These are phyloP conservation scores for Neopestalotiopsis clavispora DNA, from an alignment of 2,329 filamentous ascomycete species.

Conservation along the genomic window DNA sequence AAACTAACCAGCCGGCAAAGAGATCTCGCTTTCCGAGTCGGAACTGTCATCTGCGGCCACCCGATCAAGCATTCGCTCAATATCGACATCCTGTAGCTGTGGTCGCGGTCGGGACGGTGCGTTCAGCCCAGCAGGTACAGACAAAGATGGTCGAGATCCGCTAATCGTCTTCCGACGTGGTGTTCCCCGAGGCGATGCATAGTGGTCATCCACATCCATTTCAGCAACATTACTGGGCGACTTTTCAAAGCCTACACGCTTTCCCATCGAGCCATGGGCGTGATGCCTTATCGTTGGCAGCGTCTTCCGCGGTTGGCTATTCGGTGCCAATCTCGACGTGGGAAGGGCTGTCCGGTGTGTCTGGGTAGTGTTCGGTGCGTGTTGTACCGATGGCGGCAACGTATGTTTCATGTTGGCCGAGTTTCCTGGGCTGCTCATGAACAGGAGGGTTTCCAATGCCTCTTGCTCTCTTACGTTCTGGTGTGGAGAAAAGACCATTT, in stretches of 20 bases:
- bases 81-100: constrained; percentile 58
- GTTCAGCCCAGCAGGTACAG: constrained; percentile 55
- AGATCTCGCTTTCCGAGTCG: constrained; percentile 63
- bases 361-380: constrained; percentile 24
- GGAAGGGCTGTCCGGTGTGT: constrained; percentile 48
- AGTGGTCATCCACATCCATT: constrained; percentile 52
- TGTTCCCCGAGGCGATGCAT: constrained; percentile 44
- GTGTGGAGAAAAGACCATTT: constrained; percentile 70
- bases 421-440: constrained; percentile 81
- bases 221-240: constrained; percentile 46
- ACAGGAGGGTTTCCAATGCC: constrained; percentile 78
- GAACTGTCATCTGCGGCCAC: constrained; percentile 57
- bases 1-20: constrained; percentile 43
- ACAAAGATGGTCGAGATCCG: constrained; percentile 40
- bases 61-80: constrained; percentile 62
- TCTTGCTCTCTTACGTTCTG: constrained; percentile 78
- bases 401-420: constrained; percentile 65
- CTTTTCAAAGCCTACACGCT: constrained; percentile 54
- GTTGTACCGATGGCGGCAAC: constrained; percentile 49
- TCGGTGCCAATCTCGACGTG: constrained; percentile 39
- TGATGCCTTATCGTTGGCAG: constrained; percentile 54
- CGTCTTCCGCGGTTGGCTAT: constrained; percentile 51
- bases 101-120: constrained; percentile 43
- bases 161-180: constrained; percentile 51
- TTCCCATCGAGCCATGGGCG: constrained; percentile 37